Evolutionary conservation across 1,284 basidiomycete genomes (phyloP), one percentile per base, ranked within the genome.

Genomic region (Ganoderma multipileum): DNA sequence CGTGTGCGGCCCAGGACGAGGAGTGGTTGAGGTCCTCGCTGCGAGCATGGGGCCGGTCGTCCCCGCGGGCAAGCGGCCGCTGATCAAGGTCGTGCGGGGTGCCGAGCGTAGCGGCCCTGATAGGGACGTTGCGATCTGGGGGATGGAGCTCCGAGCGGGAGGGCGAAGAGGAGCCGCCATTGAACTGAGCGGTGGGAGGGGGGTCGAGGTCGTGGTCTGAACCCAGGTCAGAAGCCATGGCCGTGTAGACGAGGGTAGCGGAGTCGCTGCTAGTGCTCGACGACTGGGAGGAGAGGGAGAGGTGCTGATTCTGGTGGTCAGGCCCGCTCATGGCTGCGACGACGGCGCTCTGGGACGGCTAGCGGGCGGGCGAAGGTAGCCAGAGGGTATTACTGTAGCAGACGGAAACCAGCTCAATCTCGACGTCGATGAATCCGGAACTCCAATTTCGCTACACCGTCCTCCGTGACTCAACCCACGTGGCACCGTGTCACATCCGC

Each of bases 21-120:
- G 78, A 75, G 78, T 93, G 91, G 77, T 87, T 91, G 65, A 92
- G 81, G 80, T 93, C 91, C 76, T 93, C 91, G 80, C 91, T 93
- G 63, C 84, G 88, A 66, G 89, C 81, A 76, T 90, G 84, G 58
- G 78, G 74, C 66, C 80, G 79, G 75, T 83, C 74, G 78, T 81
- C 80, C 65, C 82, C 73, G 71, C 81, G 77, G 23, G 12, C 23
- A 42, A 68, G 77, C 73, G 82, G 84, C 77, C 81, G 83, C 72
- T 85, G 85, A 79, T 86, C 83, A 68, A 84, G 81, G 77, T 90
- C 88, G 76, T 85, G 78, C 65, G 84, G 75, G 41, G 83, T 81
- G 68, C 85, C 83, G 65, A 86, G 76, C 3, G 91, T 92, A 55
- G 88, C 87, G 7, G 91, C 85, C 79, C 90, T 85, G 44, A 84